A percentile compares a stretch with the other conserved stretches of the same genome.
Conservation (phyloP, 306 rosid genomes). For the Citrullus colocynthis region DNA sequence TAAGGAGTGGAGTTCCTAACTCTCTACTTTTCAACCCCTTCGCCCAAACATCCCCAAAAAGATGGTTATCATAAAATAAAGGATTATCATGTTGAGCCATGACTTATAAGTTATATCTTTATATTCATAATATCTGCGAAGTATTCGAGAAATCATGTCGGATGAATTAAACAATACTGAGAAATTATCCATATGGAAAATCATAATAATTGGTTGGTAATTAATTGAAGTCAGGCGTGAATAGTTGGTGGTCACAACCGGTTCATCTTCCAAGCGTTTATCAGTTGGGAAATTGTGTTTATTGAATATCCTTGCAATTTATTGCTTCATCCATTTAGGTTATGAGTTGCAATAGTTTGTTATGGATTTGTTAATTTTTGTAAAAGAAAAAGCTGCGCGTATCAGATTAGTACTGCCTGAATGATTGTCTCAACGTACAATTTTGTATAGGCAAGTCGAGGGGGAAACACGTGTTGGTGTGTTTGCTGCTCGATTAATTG, state of each 20-base stretch:
- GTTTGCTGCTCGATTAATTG: slow-evolving; percentile 62
- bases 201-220: background rate
- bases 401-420: background rate
- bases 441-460: slow-evolving; percentile 72
- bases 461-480: slow-evolving; percentile 87
- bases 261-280: background rate
- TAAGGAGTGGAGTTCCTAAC: no score
- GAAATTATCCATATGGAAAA: no score
- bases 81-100: no score
- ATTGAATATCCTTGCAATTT: background rate
- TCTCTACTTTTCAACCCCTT: no score
- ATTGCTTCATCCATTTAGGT: background rate
- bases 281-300: background rate
- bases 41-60: background rate
- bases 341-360: background rate
- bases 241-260: background rate
- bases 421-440: background rate
- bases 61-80: background rate
- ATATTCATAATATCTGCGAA: background rate
- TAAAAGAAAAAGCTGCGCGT: background rate
- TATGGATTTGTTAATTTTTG: background rate
- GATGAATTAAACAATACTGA: no score
- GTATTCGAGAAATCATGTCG: background rate
- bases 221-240: background rate
- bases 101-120: background rate